phyloP scores from a whole-genome alignment of 176 grass and related monocot genomes.

The Ampelocalamus luodianensis region DNA sequence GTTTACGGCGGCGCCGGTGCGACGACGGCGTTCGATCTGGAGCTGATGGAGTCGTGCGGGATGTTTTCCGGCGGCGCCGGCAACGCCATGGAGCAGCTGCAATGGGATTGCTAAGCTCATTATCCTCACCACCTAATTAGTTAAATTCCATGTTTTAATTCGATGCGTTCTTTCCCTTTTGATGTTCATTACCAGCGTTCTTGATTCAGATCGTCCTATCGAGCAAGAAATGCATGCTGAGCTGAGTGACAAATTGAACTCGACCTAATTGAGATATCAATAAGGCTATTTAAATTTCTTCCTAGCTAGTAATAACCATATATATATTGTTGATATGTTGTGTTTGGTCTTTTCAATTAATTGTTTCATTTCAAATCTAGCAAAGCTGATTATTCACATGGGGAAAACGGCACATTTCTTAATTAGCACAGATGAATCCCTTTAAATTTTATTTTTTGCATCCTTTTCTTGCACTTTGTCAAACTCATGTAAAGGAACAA shows the following conservation, averaged over 20 bases:
- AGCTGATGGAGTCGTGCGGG: conserved; percentile 82
- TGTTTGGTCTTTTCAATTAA: background rate
- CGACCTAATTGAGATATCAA: conserved; percentile 34
- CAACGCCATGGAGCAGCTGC: conserved; percentile 77
- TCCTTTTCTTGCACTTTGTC: conserved; percentile 42
- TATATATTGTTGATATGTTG: too few species aligned
- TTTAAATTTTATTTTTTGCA: conserved; percentile 24
- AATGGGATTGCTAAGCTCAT: conserved; percentile 89
- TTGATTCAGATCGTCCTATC: conserved; percentile 38
- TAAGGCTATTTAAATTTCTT: conserved; percentile 33
- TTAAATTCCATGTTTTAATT: conserved; percentile 48
- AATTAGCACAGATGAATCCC: background rate
- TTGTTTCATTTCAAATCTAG: conserved; percentile 8
- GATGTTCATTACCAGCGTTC: conserved; percentile 44
- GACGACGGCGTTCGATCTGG: conserved; percentile 64
- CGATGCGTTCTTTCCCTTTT: conserved; percentile 40
- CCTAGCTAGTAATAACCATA: background rate
- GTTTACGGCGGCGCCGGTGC: conserved; percentile 44
- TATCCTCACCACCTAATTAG: conserved; percentile 51
- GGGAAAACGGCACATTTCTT: conserved; percentile 13
- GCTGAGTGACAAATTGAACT: conserved; percentile 30
- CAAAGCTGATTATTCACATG: background rate
- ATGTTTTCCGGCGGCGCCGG: conserved; percentile 54
- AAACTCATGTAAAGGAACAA: conserved; percentile 41
- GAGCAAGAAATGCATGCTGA: conserved; percentile 50